These are phyloP conservation scores for Kodamaea sp. DNA, from an alignment of 1,139 yeast species.

Conservation along the genomic window DNA sequence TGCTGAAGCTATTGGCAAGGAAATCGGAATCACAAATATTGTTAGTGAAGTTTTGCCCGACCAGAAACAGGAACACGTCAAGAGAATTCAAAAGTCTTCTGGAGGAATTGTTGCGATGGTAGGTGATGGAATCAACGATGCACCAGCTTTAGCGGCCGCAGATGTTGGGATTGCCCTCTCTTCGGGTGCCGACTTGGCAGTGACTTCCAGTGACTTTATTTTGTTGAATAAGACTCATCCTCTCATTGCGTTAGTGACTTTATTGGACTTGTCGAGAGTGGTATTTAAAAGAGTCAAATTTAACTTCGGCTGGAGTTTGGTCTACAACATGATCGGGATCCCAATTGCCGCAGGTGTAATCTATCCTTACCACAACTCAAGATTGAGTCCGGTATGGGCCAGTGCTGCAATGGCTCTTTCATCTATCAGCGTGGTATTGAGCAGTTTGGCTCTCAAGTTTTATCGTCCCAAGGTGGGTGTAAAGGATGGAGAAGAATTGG, in stretches of 20 bases:
- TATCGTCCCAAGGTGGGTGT: constrained; percentile 40
- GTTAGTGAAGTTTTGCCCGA: constrained; percentile 74
- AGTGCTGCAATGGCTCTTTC: constrained; percentile 70
- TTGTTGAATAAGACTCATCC: constrained; percentile 49
- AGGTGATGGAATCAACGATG: constrained; percentile 67
- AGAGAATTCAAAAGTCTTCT: constrained; percentile 47
- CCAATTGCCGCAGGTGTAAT: constrained; percentile 69
- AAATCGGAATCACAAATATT: constrained; percentile 64
- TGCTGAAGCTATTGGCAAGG: constrained; percentile 66
- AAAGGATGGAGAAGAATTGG: constrained; percentile 12
- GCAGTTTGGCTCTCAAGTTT: constrained; percentile 53
- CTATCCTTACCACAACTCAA: constrained; percentile 52
- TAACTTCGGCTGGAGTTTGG: constrained; percentile 57
- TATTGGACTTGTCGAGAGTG: constrained; percentile 41
- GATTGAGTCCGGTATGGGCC: constrained; percentile 65
- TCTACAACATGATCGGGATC: constrained; percentile 54
- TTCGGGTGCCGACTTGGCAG: constrained; percentile 60
- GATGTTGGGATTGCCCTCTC: constrained; percentile 63
- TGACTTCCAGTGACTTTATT: constrained; percentile 60
- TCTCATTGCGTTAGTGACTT: constrained; percentile 47
- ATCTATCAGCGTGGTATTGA: constrained; percentile 56
- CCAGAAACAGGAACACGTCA: constrained; percentile 63
- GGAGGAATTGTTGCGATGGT: constrained; percentile 54
- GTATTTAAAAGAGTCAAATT: constrained; percentile 57
- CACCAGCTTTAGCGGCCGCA: constrained; percentile 61